A percentile compares a stretch with the other conserved stretches of the same genome.
These are phyloP conservation scores for Sporisorium graminicola DNA, from an alignment of 1,284 basidiomycete species.

Conservation along the genomic window DNA sequence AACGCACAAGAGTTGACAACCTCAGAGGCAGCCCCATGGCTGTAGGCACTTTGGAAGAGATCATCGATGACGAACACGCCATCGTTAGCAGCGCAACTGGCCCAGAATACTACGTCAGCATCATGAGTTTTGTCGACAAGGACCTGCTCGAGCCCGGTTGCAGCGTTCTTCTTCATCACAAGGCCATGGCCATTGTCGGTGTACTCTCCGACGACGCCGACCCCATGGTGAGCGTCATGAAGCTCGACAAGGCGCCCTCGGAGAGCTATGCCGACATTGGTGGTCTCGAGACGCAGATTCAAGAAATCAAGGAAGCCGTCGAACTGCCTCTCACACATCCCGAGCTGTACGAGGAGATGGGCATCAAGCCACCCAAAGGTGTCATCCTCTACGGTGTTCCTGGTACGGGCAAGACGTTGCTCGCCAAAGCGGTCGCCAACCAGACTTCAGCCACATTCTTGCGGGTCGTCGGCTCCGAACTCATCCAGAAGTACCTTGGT, in stretches of 20 bases:
- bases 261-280: conserved; percentile 99
- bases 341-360: conserved; percentile 99
- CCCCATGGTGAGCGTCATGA: conserved; percentile 98
- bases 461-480: conserved; percentile 95
- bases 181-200: conserved; percentile 93
- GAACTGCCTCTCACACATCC: conserved; percentile 98
- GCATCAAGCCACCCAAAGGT: conserved; percentile 97
- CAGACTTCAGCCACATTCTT: conserved; percentile 99
- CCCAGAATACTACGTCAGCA: conserved; percentile 97
- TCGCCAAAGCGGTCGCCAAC: conserved; percentile 98
- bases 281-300: conserved; percentile 95
- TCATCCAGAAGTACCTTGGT: conserved; percentile 99
- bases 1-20: conserved; percentile 93
- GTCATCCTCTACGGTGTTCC: conserved; percentile 99
- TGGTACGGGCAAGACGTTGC: conserved; percentile 96
- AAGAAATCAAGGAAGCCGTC: conserved; percentile 99
- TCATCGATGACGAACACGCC: conserved; percentile 99
- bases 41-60: conserved; percentile 97
- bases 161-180: conserved; percentile 94
- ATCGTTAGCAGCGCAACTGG: conserved; percentile 95
- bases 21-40: conserved; percentile 95
- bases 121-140: conserved; percentile 99
- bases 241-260: conserved; percentile 92
- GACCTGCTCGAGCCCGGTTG: conserved; percentile 97
- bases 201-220: conserved; percentile 97